Conservation (phyloP, 192 early-diverging fungal species). For the Backusella mclennaniae region DNA sequence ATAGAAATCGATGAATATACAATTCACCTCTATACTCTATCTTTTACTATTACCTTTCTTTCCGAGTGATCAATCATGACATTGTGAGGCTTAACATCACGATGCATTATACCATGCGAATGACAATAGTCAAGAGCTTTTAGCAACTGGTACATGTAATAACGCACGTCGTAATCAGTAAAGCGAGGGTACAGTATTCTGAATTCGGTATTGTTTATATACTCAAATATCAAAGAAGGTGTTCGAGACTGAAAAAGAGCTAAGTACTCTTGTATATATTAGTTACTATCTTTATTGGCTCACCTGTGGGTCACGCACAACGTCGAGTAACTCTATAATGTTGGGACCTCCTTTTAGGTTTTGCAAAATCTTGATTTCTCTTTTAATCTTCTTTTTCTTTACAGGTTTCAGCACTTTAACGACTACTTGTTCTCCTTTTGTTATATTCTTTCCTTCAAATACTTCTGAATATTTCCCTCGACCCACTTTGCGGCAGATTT, state of each 20-base stretch:
- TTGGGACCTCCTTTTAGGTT: constrained; percentile 94
- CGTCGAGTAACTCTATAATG: constrained; percentile 86
- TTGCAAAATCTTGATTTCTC: constrained; percentile 99
- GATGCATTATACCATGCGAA: constrained; percentile 98
- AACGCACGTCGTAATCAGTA: constrained; percentile 92
- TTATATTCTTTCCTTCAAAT: constrained; percentile 94
- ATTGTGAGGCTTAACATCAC: constrained; percentile 99
- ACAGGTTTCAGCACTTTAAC: constrained; percentile 99
- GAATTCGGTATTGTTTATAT: constrained; percentile 97
- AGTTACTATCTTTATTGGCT: too few species aligned
- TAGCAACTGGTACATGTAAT: constrained; percentile 94
- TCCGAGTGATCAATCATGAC: constrained; percentile 99
- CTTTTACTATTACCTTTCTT: constrained; percentile 45
- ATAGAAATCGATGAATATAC: background rate
- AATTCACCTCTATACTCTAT: background rate
- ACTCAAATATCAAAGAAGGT: constrained; percentile 96
- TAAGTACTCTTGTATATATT: too few species aligned
- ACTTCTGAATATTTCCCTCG: constrained; percentile 99
- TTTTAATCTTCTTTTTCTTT: constrained; percentile 99
- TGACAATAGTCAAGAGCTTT: constrained; percentile 98
- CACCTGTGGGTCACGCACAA: constrained; percentile 94
- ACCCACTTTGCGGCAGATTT: constrained; percentile 96
- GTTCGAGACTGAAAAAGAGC: constrained; percentile 76
- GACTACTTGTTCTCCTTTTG: constrained; percentile 81
- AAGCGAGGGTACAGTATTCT: constrained; percentile 94